Base-by-base conservation (phyloP, 1,139 yeast genomes). In the Blastobotrys illinoisensis region DNA sequence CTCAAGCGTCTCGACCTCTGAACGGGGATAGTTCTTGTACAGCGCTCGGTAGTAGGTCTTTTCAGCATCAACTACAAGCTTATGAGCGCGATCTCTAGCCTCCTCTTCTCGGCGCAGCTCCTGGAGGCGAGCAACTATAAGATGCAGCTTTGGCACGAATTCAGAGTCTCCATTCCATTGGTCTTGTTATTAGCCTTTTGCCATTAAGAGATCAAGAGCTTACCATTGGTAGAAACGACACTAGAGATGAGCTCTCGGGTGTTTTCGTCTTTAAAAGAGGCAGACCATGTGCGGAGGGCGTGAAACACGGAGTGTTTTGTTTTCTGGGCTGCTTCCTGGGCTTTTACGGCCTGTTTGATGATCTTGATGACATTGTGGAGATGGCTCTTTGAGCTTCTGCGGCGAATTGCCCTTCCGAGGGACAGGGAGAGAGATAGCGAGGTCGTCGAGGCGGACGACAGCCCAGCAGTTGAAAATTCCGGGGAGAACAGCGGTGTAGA, bases 71-170 rank as follows among this genome's bases (percentile, higher is more conserved):
- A 47, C 46, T 20, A 60, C 49, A 1, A 58, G 59, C 46, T 56
- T 56, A 13, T 47, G 54, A 1, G 54, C 49, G 16, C 53, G 56
- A 23, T 56, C 55, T 45, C 52, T 57, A 16, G 52, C 21, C 3
- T 56, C 56, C 47, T 63, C 65, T 43, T 61, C 60, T 26, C 48
- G 44, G 32, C 54, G 54, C 7, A 63, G 54, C 6, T 58, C 54
- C 44, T 61, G 60, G n/a, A 62, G 43, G 14, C 57, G 49, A 9
- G 58, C 48, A 11, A 61, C 47, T 6, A 61, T 46, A 1, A 52
- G 43, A 19, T 54, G 54, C 14, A 54, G 18, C 32, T 53, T 55
- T 21, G 57, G 51, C 1, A 56, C 40, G 26, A 57, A 48, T 13
- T 54, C 52, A 16, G 53, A 46, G 32, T 59, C 61, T 3, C 48